Evolutionary conservation across 1,284 basidiomycete species (phyloP), one percentile per base, ranked within the genome.

Genomic region (Ustilago bromivora): DNA sequence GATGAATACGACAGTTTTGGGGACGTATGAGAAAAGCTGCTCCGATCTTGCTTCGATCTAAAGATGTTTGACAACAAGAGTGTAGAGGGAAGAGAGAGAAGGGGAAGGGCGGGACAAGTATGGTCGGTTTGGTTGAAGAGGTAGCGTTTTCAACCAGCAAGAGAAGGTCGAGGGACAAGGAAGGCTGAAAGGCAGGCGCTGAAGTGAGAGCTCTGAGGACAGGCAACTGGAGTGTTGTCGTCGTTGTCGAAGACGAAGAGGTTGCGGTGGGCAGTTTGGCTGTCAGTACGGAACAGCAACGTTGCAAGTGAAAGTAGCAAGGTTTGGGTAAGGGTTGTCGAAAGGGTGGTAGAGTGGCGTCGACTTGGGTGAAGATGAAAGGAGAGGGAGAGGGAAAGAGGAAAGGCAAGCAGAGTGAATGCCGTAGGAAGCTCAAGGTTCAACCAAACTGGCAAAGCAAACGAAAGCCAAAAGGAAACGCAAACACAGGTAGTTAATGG

Each of bases 391-490:
- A 51, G 19, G 31, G 15, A 40, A 61, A 36, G 36, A 12, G 57
- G 15, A 47, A 31, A 13, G 19, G 15, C 12, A 36, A 32, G 28
- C 31, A 12, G 32, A 36, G 41, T 15, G 9, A 38, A 34, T 23
- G 38, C 34, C 31, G 19, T 34, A 36, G 53, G 59, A 67, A 57
- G 43, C 66, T 61, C 66, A 57, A 67, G 66, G 66, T 57, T 67
- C 35, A 61, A 67, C 59, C 59, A 57, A 47, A 17, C 41, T 35
- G 32, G 38, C 17, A 28, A 41, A 47, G 41, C 55, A 32, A 28
- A n/a, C 46, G 23, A 28, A 49, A 49, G 46, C n/a, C 46, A 10
- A 49, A 12, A n/a, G 7, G 23, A 28, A 64, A 23, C 43, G 4
- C n/a, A 51, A 52, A 47, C 61, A 32, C 31, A 59, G 52, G 32